Evolutionary conservation across 305 asterid species (phyloP).

Genomic region (Fraxinus platypoda): DNA sequence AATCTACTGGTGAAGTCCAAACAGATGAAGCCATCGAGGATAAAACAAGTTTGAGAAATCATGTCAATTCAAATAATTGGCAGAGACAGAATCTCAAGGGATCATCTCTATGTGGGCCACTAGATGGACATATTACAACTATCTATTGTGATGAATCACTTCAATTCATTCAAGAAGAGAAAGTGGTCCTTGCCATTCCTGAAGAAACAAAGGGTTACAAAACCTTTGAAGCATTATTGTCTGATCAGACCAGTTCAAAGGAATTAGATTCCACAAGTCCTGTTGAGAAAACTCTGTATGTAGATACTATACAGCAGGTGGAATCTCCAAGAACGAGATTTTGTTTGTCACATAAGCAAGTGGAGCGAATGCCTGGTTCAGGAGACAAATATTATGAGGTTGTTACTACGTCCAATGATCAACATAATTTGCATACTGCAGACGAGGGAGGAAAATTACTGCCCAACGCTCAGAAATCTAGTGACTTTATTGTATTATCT

Average conservation of each 20-base stretch:
- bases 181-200: constrained; percentile 21
- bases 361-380: constrained; percentile 8
- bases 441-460: constrained; percentile 6
- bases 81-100: constrained; percentile 21
- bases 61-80: neutral
- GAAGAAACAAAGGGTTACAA: constrained; percentile 28
- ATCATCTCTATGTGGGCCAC: constrained; percentile 10
- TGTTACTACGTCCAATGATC: neutral
- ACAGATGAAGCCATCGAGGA: constrained; percentile 31
- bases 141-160: constrained; percentile 15
- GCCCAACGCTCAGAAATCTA: constrained; percentile 12
- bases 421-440: constrained; percentile 13
- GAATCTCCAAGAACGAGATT: constrained; percentile 18
- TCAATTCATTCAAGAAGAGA: constrained; percentile 25
- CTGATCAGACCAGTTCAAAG: constrained; percentile 27
- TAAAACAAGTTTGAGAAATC: constrained; percentile 23
- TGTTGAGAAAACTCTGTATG: constrained; percentile 46
- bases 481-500: constrained; percentile 11
- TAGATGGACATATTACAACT: constrained; percentile 22
- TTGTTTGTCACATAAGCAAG: constrained; percentile 6
- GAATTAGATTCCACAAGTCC: constrained; percentile 31
- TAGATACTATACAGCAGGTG: constrained; percentile 31
- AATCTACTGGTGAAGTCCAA: constrained; percentile 36
- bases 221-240: constrained; percentile 49
- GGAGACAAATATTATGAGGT: constrained; percentile 6